phyloP scores from a whole-genome alignment of 2,329 filamentous ascomycete genomes.

The Talaromyces funiculosus region DNA sequence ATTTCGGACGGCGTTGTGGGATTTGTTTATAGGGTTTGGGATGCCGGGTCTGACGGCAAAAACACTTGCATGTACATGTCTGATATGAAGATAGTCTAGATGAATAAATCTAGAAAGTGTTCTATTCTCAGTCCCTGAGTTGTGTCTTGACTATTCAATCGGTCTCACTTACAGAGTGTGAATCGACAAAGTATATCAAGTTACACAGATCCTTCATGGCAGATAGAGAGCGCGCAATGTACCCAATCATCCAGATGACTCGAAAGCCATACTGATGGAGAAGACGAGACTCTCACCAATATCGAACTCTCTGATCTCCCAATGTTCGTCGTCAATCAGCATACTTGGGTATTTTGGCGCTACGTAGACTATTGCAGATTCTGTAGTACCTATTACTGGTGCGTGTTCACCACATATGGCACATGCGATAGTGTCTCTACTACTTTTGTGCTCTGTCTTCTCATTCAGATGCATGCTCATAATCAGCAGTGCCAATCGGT shows the following conservation, averaged over 20 bases:
- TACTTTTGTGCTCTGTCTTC: background rate
- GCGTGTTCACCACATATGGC: background rate
- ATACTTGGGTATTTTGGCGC: background rate
- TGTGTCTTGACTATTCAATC: too few species aligned
- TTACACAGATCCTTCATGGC: background rate
- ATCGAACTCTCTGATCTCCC: slow-evolving; percentile 37
- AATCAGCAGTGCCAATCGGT: slow-evolving; percentile 38
- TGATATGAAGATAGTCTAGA: background rate
- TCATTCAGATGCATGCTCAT: background rate
- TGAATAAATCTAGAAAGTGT: background rate
- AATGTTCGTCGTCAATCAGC: background rate
- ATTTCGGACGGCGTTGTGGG: background rate
- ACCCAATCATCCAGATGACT: background rate
- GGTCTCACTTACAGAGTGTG: too few species aligned
- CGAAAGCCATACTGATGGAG: background rate
- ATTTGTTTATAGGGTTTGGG: background rate
- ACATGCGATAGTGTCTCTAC: background rate
- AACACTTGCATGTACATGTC: slow-evolving; percentile 1
- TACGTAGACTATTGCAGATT: background rate
- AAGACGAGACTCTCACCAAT: slow-evolving; percentile 32
- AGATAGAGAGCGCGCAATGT: background rate
- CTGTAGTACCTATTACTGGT: background rate
- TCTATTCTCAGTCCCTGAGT: background rate
- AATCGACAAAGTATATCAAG: background rate
- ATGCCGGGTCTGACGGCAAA: background rate